A percentile compares a stretch with the other conserved stretches of the same genome.
Evolutionary conservation across 2,329 filamentous ascomycete genomes (phyloP).

Genomic region (Pseudocercospora vitis): DNA sequence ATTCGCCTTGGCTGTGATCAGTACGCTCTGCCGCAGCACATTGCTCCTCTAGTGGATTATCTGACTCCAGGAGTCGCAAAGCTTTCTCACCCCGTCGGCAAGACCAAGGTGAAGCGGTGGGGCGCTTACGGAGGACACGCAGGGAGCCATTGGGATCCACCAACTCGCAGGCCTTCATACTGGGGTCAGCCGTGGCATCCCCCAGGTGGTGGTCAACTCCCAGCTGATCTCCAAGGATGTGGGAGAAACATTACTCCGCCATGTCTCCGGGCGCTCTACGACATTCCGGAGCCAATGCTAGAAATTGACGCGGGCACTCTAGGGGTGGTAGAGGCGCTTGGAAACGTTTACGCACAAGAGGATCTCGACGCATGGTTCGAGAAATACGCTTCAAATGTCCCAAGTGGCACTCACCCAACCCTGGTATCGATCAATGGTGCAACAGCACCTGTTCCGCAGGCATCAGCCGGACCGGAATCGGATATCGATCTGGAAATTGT

Average conservation of each 20-base stretch:
- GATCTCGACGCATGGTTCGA: slow-evolving; percentile 36
- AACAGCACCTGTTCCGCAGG: slow-evolving; percentile 36
- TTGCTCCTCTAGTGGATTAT: slow-evolving; percentile 39
- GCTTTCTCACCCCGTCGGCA: slow-evolving; percentile 34
- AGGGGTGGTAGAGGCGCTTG: slow-evolving; percentile 52
- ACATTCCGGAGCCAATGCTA: slow-evolving; percentile 36
- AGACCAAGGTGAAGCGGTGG: slow-evolving; percentile 11
- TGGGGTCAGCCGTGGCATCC: slow-evolving; percentile 5
- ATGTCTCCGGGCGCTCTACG: slow-evolving; percentile 44
- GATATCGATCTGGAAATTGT: slow-evolving; percentile 52
- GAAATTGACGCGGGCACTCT: slow-evolving; percentile 47
- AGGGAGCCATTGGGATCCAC: background rate
- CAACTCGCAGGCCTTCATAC: background rate
- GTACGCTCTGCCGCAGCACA: slow-evolving; percentile 38
- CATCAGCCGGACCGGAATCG: slow-evolving; percentile 49
- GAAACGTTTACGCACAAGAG: slow-evolving; percentile 45
- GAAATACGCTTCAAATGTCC: slow-evolving; percentile 32
- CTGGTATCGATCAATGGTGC: slow-evolving; percentile 34
- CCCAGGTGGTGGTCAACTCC: slow-evolving; percentile 5
- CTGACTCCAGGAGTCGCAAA: slow-evolving; percentile 49
- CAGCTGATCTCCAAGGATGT: slow-evolving; percentile 44
- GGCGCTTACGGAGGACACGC: background rate
- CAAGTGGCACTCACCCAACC: slow-evolving; percentile 32
- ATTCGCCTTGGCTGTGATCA: slow-evolving; percentile 32
- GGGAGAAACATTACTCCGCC: slow-evolving; percentile 56